These are phyloP conservation scores for Escallonia herrerae DNA, from an alignment of 129 eudicot genomes.

Conservation along the genomic window DNA sequence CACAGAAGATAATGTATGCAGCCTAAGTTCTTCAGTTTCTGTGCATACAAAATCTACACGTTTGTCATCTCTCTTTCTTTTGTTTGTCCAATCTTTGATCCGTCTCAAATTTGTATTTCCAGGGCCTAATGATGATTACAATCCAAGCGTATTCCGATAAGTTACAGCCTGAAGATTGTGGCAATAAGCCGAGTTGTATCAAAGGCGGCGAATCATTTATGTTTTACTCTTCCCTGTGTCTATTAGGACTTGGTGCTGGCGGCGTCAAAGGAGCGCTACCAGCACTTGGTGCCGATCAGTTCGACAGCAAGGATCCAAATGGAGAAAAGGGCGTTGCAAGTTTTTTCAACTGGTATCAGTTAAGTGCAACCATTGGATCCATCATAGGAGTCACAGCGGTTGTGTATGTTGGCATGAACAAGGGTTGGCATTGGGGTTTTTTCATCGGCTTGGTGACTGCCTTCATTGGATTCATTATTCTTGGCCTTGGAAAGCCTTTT, in stretches of 20 bases:
- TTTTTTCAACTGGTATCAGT: slow-evolving; percentile 25
- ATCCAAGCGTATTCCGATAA: slow-evolving; percentile 21
- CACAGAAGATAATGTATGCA: too few relatives aligned
- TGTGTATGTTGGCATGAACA: slow-evolving; percentile 20
- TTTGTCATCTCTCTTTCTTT: neutral
- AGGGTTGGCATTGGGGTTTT: slow-evolving; percentile 28
- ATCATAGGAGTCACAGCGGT: slow-evolving; percentile 28
- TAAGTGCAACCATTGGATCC: slow-evolving; percentile 27
- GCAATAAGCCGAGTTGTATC: slow-evolving; percentile 15
- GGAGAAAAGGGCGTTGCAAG: slow-evolving; percentile 23
- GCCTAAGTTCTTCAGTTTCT: too few relatives aligned
- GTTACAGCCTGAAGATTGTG: slow-evolving; percentile 17
- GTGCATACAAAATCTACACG: neutral
- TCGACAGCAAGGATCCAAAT: slow-evolving; percentile 18
- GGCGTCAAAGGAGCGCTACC: slow-evolving; percentile 33
- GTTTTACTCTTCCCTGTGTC: slow-evolving; percentile 20
- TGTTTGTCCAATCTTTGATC: neutral
- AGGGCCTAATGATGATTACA: slow-evolving; percentile 24
- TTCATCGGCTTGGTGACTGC: slow-evolving; percentile 9
- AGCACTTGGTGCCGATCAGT: slow-evolving; percentile 42
- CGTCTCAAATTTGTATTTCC: neutral
- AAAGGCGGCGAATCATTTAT: slow-evolving; percentile 14
- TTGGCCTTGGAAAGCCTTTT: slow-evolving; percentile 26
- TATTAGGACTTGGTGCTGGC: slow-evolving; percentile 29
- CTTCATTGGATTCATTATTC: slow-evolving; percentile 18